These are phyloP conservation scores for Zymoseptoria passerinii DNA, from an alignment of 2,329 filamentous ascomycete species.

Conservation along the genomic window DNA sequence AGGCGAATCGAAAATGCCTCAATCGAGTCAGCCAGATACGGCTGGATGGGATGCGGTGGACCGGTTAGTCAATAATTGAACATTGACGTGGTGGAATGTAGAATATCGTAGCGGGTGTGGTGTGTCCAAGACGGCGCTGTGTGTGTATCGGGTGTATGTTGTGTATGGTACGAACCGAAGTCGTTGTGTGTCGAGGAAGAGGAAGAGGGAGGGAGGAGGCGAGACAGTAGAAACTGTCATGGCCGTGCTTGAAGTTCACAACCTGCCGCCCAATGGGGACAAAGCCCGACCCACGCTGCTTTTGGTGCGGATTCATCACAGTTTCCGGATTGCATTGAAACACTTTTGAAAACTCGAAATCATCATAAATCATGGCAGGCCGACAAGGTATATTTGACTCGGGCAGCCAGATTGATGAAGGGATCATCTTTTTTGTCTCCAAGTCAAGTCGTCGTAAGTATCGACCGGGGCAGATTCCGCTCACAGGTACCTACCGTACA, in stretches of 20 bases:
- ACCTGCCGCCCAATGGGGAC: background rate
- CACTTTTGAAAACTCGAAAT: background rate
- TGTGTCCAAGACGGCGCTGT: slow-evolving; percentile 1
- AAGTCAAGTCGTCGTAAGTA: too few species aligned
- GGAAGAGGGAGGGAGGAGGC: slow-evolving; percentile 6
- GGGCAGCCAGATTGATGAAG: background rate
- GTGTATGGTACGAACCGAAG: slow-evolving; percentile 7
- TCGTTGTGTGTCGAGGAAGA: slow-evolving; percentile 8
- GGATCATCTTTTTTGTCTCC: background rate
- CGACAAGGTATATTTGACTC: background rate
- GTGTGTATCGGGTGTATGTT: background rate
- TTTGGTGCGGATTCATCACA: too few species aligned
- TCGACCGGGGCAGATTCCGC: background rate
- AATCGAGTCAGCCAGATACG: slow-evolving; percentile 13
- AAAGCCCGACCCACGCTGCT: background rate
- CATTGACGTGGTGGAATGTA: slow-evolving; percentile 5
- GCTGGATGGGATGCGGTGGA: background rate
- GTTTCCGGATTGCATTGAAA: background rate
- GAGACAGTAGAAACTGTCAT: slow-evolving; percentile 3
- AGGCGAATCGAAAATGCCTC: slow-evolving; percentile 14
- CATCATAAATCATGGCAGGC: background rate
- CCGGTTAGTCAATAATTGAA: slow-evolving; percentile 17
- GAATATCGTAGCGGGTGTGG: slow-evolving; percentile 1
- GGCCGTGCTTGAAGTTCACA: background rate
- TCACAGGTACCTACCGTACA: background rate